Evolutionary conservation across 148 eudicot species (phyloP), one percentile per base, ranked within the genome.

Genomic region (Spergularia marina): DNA sequence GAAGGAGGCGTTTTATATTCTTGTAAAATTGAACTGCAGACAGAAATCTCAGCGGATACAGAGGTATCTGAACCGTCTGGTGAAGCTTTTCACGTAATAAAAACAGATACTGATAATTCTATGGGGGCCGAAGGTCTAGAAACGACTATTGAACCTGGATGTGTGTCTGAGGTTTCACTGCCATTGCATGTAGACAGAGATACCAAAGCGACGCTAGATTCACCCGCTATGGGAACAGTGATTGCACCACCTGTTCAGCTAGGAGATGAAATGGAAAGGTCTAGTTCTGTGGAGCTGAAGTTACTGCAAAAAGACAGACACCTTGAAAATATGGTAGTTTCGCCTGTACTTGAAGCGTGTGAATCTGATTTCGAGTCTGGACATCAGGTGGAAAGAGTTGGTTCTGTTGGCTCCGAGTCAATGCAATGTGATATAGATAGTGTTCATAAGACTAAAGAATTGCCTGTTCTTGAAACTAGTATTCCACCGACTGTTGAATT

Each of bases 401-500:
- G 68, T 59, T 60, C 69, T 18, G 7, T 23, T 17, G 67, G 64
- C 14, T 60, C 75, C 23, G 71, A 72, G n/a, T 64, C 80, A 15
- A 54, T 41, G 76, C 70, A 20, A 55, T 44, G 30, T 12, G 67
- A 73, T 47, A 44, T 10, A 49, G 81, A 66, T 44, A 44, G 10
- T 39, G 20, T 57, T 15, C 11, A 57, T 12, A 68, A 68, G 69
- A 68, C 65, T 12, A 39, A 21, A 30, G 66, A 55, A 12, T 39
- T 53, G 23, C 47, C 60, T 68, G 74, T 20, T 74, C 23, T 25
- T 49, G 73, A 71, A 57, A 14, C 59, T 49, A 80, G 49, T 47
- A 70, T n/a, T n/a, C 47, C 73, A 51, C 64, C 70, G 16, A 64
- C 79, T n/a, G 49, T 53, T 56, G 81, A 78, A 41, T 56, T 9